Conservation (phyloP, 345 rosid species). For the Linum tenue region DNA sequence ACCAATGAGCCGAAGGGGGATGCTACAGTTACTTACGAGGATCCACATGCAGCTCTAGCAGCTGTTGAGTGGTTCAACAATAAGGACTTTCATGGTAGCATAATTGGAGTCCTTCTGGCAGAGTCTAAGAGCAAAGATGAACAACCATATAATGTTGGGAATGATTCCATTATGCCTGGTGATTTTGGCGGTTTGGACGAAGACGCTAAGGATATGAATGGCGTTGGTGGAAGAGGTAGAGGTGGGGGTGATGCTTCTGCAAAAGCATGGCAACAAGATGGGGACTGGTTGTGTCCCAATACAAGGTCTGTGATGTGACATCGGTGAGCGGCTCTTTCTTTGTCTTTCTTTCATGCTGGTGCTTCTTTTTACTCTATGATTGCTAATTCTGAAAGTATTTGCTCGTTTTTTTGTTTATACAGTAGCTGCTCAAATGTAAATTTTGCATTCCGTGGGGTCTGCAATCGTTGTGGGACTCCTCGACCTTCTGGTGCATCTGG, state of each 20-base stretch:
- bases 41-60: constrained; percentile 93
- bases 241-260: constrained; percentile 69
- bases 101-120: constrained; percentile 72
- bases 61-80: constrained; percentile 97
- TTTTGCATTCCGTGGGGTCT: constrained; percentile 95
- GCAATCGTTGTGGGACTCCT: constrained; percentile 94
- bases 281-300: constrained; percentile 98
- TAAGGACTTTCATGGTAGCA: constrained; percentile 85
- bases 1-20: constrained; percentile 95
- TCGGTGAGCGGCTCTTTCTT: constrained; percentile 98
- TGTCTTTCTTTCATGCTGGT: constrained; percentile 25
- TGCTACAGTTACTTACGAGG: constrained; percentile 96
- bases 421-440: constrained; percentile 93
- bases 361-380: constrained; percentile 5
- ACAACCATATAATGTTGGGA: constrained; percentile 16
- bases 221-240: constrained; percentile 57
- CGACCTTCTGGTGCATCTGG: constrained; percentile 85
- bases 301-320: constrained; percentile 99
- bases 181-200: constrained; percentile 49
- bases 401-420: constrained; percentile 25
- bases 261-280: constrained; percentile 92
- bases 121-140: constrained; percentile 61
- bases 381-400: constrained; percentile 7
- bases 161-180: constrained; percentile 25
- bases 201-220: constrained; percentile 33